Evolutionary conservation across 345 rosid genomes (phyloP), one percentile per base, ranked within the genome.

Genomic region (Cochlearia excelsa): DNA sequence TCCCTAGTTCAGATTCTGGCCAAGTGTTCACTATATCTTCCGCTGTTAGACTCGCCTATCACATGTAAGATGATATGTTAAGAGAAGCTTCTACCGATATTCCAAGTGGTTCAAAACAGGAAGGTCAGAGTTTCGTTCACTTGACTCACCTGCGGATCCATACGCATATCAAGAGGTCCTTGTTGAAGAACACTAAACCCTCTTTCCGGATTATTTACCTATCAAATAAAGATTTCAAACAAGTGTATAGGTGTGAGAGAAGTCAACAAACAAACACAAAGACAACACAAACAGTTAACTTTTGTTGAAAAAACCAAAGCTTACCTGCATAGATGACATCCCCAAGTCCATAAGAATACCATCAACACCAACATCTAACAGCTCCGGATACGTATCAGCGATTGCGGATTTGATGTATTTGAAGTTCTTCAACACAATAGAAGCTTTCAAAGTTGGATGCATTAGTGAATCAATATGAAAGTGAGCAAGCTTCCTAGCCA

Each of bases 291-390:
- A 51, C 11, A 11, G 4, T 2, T 26, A 48, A 50, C 30, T 28
- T 0, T 10, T 42, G 3, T 26, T 28, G 11, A 6, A 26, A 56
- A 49, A n/a, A 29, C 3, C 46, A 35, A 8, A 69, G 3, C 5
- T 0, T 46, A 91, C 98, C 98, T 92, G 98, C 96, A 92, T 92
- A 7, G 98, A 92, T 48, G 98, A 88, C 87, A 92, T 86, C 58
- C 98, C 98, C 11, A 88, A 78, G 79, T 92, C 98, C 98, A 92
- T 84, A 40, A 92, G 79, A 61, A 92, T 88, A 52, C 82, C 96
- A 79, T 88, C 87, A 34, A 88, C 84, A 44, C 95, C 95, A 2
- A 72, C 67, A 52, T 64, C 42, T 35, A 80, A 67, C 46, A 79
- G 62, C 6, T 65, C 61, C 2, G 61, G 75, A 62, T 83, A 84